These are phyloP conservation scores for Lasiosphaeria hispida DNA, from an alignment of 495 filamentous ascomycete genomes.

Conservation along the genomic window DNA sequence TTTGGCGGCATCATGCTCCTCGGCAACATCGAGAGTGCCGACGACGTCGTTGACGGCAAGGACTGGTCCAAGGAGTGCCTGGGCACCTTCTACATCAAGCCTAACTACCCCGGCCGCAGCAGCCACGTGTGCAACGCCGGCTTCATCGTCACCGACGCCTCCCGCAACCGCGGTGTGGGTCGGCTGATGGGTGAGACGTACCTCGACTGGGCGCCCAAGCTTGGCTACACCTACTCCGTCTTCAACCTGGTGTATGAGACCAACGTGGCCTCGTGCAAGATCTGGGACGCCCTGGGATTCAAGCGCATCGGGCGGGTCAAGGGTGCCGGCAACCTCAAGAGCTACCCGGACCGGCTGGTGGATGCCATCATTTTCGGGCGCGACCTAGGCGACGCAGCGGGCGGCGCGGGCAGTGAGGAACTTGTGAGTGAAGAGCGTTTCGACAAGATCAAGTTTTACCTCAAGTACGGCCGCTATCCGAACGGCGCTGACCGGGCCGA, in stretches of 20 bases:
- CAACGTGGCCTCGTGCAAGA: conserved; percentile 88
- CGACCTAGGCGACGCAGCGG: conserved; percentile 56
- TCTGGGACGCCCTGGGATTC: conserved; percentile 98
- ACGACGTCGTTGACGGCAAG: conserved; percentile 61
- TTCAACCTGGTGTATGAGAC: conserved; percentile 99
- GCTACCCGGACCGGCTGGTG: conserved; percentile 73
- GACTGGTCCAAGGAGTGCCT: conserved; percentile 86
- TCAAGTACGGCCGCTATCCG: conserved; percentile 92
- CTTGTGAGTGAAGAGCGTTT: conserved; percentile 94
- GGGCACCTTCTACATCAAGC: conserved; percentile 95
- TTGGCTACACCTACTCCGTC: conserved; percentile 94
- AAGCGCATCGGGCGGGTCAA: conserved; percentile 93
- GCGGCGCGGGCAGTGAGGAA: conserved; percentile 63
- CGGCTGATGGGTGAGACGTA: conserved; percentile 92
- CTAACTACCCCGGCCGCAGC: conserved; percentile 94
- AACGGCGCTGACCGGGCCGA: conserved; percentile 90
- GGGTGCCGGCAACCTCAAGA: conserved; percentile 79
- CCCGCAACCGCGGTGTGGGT: conserved; percentile 87
- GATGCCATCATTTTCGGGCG: conserved; percentile 97
- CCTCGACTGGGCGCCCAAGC: conserved; percentile 88
- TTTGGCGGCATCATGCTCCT: conserved; percentile 93
- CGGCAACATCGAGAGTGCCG: conserved; percentile 63
- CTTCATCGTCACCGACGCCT: conserved; percentile 87
- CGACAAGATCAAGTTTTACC: conserved; percentile 96
- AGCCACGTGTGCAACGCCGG: conserved; percentile 96